Evolutionary conservation across 2,329 filamentous ascomycete species (phyloP), one percentile per base, ranked within the genome.

Genomic region (Aspergillus novofumigatus): DNA sequence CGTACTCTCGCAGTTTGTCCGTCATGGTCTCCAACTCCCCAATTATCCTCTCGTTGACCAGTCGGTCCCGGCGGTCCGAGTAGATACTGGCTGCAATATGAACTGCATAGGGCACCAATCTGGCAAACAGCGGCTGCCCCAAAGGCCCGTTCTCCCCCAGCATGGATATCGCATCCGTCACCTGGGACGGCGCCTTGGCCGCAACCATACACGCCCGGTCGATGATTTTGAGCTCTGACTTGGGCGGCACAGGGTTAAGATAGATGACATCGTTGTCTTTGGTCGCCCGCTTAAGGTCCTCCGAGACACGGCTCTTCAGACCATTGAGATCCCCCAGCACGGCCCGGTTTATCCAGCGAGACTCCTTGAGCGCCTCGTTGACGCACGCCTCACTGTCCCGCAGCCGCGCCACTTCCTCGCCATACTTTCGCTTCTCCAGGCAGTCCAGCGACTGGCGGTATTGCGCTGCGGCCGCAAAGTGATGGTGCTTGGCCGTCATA

Each of bases 241-340:
- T 97, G 10, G 91, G 86, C 2, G 93, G 91, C 1, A 97, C 91
- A 1, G 89, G 83, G 52, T 87, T 84, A 2, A 97, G 79, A 71
- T 97, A 99, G 17, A 99, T 97, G 65, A 96, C 81, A 71, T 99
- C 93, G 64, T 99, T 99, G 69, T 99, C 94, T 72, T 91, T 95
- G 72, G 97, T 93, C 0, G 93, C 92, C 49, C 93, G 82, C 75
- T 95, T 96, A 63, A 99, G 69, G 63, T 97, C 92, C 65, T 96
- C 92, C 35, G 88, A 83, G 0, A 96, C 89, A 59, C 88, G 87
- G 58, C 81, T 87, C 77, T 95, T 96, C 57, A 99, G 75, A 0
- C 86, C 89, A 55, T 91, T 89, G 28, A 99, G 77, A 71, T 97
- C 94, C 1, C 88, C 88, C 3, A 90, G 78, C 0, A 99, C 91